phyloP scores from a whole-genome alignment of 768 basidiomycete genomes.

The Collybia nuda region DNA sequence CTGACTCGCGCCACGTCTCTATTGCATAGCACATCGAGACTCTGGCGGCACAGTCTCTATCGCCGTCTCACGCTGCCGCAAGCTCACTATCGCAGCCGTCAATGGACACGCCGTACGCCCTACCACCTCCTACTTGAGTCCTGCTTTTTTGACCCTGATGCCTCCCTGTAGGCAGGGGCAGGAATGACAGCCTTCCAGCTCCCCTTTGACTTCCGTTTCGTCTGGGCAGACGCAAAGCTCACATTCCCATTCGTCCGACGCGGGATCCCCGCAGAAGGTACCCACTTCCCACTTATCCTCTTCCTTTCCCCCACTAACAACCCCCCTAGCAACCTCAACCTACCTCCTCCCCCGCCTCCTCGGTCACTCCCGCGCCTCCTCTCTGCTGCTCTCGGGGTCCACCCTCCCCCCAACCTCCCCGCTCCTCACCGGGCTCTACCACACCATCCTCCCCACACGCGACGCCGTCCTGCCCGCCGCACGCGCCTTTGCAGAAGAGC shows the following conservation, averaged over 20 bases:
- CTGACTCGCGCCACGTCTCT: not conserved
- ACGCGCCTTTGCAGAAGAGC: conserved; percentile 49
- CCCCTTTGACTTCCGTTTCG: conserved; percentile 47
- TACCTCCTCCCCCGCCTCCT: conserved; percentile 57
- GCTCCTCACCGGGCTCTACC: conserved; percentile 41
- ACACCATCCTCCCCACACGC: conserved; percentile 45
- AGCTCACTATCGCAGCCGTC: conserved; percentile 51
- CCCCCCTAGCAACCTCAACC: conserved; percentile 31
- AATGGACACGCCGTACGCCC: conserved; percentile 44
- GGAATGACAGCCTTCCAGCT: conserved; percentile 44
- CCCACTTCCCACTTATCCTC: conserved; percentile 1
- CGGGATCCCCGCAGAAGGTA: conserved; percentile 47
- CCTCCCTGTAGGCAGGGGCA: conserved; percentile 31
- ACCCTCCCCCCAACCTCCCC: conserved; percentile 45
- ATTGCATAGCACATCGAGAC: conserved; percentile 53
- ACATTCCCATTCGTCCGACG: conserved; percentile 44
- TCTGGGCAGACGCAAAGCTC: conserved; percentile 43
- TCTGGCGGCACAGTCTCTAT: conserved; percentile 45
- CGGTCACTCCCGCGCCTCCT: conserved; percentile 49
- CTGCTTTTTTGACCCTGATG: not conserved
- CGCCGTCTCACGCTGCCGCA: conserved; percentile 51
- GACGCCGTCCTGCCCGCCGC: conserved; percentile 54
- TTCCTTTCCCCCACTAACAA: not conserved
- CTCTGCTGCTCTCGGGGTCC: conserved; percentile 49
- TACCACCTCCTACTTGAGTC: not conserved